phyloP scores from a whole-genome alignment of 2,329 filamentous ascomycete genomes.

The Cadophora luteo-olivacea region DNA sequence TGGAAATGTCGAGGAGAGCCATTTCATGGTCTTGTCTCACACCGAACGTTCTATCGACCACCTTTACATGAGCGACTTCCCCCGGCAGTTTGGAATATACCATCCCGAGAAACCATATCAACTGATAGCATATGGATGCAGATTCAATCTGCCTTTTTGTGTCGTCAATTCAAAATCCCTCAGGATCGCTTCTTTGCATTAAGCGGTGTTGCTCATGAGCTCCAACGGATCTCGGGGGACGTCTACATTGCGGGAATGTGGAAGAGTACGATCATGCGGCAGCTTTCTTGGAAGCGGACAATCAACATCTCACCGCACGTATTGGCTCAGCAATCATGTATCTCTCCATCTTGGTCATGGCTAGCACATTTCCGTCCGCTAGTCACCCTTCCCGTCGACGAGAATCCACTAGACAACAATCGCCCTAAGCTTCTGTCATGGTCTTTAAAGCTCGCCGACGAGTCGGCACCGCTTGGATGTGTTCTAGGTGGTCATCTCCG shows the following conservation, averaged over 20 bases:
- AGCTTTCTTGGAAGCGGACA: conserved; percentile 13
- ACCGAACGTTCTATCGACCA: conserved; percentile 7
- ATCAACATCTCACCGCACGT: background rate
- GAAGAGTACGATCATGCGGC: conserved; percentile 10
- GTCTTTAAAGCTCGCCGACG: conserved; percentile 7
- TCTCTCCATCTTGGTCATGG: conserved; percentile 16
- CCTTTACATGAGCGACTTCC: conserved; percentile 14
- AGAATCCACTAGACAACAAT: background rate
- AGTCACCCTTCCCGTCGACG: background rate
- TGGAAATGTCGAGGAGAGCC: conserved; percentile 11
- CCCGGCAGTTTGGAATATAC: background rate
- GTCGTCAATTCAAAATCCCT: background rate
- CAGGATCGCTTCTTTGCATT: conserved; percentile 9
- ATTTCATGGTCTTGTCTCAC: conserved; percentile 4
- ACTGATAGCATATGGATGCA: conserved; percentile 3
- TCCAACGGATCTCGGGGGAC: conserved; percentile 12
- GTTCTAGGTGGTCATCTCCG: background rate
- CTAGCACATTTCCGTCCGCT: conserved; percentile 16
- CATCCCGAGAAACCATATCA: conserved; percentile 2
- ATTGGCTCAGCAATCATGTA: background rate
- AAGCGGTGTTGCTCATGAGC: conserved; percentile 2
- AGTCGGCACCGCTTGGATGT: conserved; percentile 2
- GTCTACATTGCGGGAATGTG: conserved; percentile 16
- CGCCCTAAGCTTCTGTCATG: background rate
- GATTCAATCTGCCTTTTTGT: conserved; percentile 5